Conservation (phyloP, 805 yeast species). For the Sungouiozyma ichnusensis region DNA sequence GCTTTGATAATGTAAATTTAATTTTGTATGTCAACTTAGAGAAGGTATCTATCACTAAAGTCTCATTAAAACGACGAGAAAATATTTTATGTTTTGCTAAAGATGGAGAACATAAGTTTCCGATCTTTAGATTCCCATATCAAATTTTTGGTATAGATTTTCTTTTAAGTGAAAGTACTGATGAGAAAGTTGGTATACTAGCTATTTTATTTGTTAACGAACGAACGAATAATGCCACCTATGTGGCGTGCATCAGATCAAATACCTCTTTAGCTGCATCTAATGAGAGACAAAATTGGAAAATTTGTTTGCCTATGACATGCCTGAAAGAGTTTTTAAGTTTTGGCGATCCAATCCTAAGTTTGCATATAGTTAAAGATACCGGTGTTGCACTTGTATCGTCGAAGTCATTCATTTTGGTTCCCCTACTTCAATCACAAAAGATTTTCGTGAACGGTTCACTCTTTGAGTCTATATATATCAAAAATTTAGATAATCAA, state of each 20-base stretch:
- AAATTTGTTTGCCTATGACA: neutral
- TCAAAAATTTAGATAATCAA: too few species aligned
- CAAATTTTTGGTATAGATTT: constrained; percentile 8
- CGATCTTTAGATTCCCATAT: constrained; percentile 6
- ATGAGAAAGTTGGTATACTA: constrained; percentile 10
- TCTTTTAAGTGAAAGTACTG: constrained; percentile 7
- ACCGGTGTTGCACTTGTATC: neutral
- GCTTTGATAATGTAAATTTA: constrained; percentile 8
- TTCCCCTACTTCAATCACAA: neutral
- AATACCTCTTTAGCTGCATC: neutral
- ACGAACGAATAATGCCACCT: neutral
- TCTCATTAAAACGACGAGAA: constrained; percentile 2
- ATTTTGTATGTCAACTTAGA: constrained; percentile 10
- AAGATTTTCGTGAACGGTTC: neutral
- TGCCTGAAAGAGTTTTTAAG: neutral
- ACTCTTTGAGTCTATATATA: neutral
- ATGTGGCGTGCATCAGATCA: constrained; percentile 8
- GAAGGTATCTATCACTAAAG: constrained; percentile 7
- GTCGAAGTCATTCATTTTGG: neutral
- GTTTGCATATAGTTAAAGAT: neutral
- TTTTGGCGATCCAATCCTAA: neutral
- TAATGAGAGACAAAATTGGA: constrained; percentile 2
- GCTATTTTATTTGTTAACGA: constrained; percentile 6
- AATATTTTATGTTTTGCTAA: constrained; percentile 6
- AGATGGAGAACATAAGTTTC: neutral